These are phyloP conservation scores for Mantamonas sphyraenae DNA, from an alignment of 78 protist genomes.

Conservation along the genomic window DNA sequence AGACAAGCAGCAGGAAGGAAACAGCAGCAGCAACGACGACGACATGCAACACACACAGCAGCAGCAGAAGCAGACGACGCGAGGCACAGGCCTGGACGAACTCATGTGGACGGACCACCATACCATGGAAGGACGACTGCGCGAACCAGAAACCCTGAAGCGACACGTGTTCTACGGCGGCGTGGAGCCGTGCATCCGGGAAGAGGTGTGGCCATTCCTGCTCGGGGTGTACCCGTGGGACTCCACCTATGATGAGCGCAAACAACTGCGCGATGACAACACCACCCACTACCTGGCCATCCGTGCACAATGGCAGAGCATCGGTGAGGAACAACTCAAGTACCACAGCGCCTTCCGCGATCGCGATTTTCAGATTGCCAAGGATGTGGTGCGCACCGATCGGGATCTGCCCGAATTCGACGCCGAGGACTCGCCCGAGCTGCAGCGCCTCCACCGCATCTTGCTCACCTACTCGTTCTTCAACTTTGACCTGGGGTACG, in stretches of 20 bases:
- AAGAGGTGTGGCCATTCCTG: slow-evolving; percentile 54
- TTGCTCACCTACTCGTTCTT: slow-evolving; percentile 45
- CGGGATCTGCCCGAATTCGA: slow-evolving; percentile 31
- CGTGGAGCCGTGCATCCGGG: slow-evolving; percentile 29
- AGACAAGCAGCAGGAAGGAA: no score
- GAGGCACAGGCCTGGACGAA: no score
- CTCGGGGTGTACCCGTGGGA: slow-evolving; percentile 34
- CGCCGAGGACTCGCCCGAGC: slow-evolving; percentile 15
- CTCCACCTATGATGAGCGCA: slow-evolving; percentile 31
- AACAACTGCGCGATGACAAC: slow-evolving; percentile 24
- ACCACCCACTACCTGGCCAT: slow-evolving; percentile 28
- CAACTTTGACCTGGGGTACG: slow-evolving; percentile 56
- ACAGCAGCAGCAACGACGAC: no score
- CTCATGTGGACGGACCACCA: no score
- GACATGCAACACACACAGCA: no score
- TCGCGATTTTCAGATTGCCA: slow-evolving; percentile 7
- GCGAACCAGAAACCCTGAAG: slow-evolving; percentile 22
- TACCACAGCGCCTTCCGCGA: background rate
- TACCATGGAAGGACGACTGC: slow-evolving; percentile 36
- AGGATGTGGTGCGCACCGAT: slow-evolving; percentile 59
- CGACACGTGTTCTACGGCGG: slow-evolving; percentile 49
- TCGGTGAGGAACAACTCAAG: slow-evolving; percentile 25
- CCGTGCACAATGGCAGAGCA: slow-evolving; percentile 36
- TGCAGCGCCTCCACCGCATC: slow-evolving; percentile 22
- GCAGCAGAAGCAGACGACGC: no score